These are phyloP conservation scores for Ilyonectria sp. DNA, from an alignment of 2,329 filamentous ascomycete species.

Conservation along the genomic window DNA sequence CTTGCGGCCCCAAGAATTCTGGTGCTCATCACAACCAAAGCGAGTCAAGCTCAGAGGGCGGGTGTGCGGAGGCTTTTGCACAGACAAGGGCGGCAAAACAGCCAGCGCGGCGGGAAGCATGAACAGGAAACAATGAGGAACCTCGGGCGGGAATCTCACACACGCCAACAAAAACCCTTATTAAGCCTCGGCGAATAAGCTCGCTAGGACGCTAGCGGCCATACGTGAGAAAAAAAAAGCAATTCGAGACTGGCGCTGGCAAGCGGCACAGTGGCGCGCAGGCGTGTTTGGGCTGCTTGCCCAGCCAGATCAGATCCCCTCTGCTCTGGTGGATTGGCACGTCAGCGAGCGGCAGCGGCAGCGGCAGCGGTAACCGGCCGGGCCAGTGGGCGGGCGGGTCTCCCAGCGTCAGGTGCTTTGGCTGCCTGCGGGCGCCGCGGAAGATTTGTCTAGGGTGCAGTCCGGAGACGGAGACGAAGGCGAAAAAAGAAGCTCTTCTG, in stretches of 20 bases:
- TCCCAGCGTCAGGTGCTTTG: constrained; percentile 22
- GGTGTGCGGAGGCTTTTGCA: neutral
- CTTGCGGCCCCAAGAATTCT: neutral
- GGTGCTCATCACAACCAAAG: constrained; percentile 1
- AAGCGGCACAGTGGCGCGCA: constrained; percentile 15
- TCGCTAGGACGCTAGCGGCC: constrained; percentile 9
- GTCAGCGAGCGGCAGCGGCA: constrained; percentile 37
- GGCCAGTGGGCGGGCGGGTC: constrained; percentile 30
- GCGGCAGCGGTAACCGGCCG: constrained; percentile 25
- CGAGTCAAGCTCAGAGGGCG: neutral
- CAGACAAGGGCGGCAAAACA: neutral
- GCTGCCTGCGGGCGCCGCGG: constrained; percentile 19
- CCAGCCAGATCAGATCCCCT: constrained; percentile 35
- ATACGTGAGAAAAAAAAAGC: constrained; percentile 23
- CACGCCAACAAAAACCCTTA: constrained; percentile 17
- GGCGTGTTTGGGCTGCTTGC: constrained; percentile 22
- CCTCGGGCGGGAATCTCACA: constrained; percentile 23
- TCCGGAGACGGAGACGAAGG: neutral
- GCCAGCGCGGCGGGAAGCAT: constrained; percentile 4
- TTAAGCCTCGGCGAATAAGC: constrained; percentile 23
- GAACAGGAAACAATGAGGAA: constrained; percentile 14
- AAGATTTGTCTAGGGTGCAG: constrained; percentile 17
- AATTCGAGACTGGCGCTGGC: constrained; percentile 18
- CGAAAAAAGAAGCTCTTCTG: constrained; percentile 8
- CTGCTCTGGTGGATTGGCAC: constrained; percentile 33